Base-by-base conservation (phyloP, 2,329 filamentous ascomycete genomes). In the Cladosporium oxysporum region DNA sequence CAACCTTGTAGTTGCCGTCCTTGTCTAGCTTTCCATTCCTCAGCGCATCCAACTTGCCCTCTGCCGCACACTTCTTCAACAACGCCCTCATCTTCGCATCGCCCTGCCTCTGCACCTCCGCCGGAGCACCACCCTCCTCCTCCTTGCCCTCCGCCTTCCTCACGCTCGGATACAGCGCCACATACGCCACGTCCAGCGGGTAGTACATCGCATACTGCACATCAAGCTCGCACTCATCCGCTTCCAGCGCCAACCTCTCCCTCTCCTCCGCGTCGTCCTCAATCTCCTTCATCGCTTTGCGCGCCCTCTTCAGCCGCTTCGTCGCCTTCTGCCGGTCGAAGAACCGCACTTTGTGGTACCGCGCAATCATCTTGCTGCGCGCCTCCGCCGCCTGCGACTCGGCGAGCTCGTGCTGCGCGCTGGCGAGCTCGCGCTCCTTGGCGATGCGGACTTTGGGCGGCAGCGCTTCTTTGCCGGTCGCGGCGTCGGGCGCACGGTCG, bases 301-400 rank as follows among this genome's bases (percentile, higher is more conserved):
- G 81, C 61, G 91, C 80, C 73, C 88, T 86, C 76, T 90, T 93
- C 62, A 87, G 81, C 50, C 88, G 82, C 66, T 90, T 83, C 60
- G 84, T 84, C 31, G 90, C 90, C 77, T 92, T 93, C 78, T 91
- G 89, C 58, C 90, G 85, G 91, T 91, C 91, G 78, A 94, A 94
- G 76, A 95, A 95, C 31, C 91, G 83, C 60, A 94, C 87, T 86
- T 92, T 93, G 76, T 94, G 91, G 72, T 93, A 95, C 76, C 89
- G 90, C 60, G 83, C 83, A 68, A 93, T 92, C 86, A 93, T 91
- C 66, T 87, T 83, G 71, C 84, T 84, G 70, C 87, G 84, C 74
- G 83, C 84, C 79, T 87, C 88, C 72, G 88, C 87, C 66, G 84
- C 83, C 66, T 85, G 81, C 58, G 85, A 83, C 68, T 85, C 83